Percentiles rank a stretch among this genome's conserved stretches.
These are phyloP conservation scores for Harringtonia lauricola DNA, from an alignment of 2,329 filamentous ascomycete species.

Conservation along the genomic window DNA sequence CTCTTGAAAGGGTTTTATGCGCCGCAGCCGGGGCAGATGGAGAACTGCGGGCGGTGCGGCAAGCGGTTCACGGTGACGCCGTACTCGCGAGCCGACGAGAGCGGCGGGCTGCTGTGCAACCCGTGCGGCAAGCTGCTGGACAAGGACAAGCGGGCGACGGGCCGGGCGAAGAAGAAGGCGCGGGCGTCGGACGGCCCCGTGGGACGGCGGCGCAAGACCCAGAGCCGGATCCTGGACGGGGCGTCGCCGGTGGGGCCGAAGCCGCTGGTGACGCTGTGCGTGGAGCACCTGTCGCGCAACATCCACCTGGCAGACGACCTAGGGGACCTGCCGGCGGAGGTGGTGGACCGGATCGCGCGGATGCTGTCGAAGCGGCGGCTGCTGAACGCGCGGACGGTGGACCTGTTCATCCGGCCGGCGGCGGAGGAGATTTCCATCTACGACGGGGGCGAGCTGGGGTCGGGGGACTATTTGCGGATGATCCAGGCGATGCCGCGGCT, in stretches of 20 bases:
- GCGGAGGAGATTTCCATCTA: slow-evolving; percentile 43
- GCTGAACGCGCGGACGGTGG: slow-evolving; percentile 39
- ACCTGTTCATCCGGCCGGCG: slow-evolving; percentile 43
- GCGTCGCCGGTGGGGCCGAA: slow-evolving; percentile 54
- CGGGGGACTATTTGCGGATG: slow-evolving; percentile 69
- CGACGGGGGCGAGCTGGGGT: slow-evolving; percentile 52
- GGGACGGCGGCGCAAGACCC: slow-evolving; percentile 59
- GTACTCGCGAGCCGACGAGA: slow-evolving; percentile 70
- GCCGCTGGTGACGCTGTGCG: slow-evolving; percentile 51
- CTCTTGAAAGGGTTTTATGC: slow-evolving; percentile 33
- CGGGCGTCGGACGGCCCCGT: slow-evolving; percentile 36
- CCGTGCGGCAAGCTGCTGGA: slow-evolving; percentile 68
- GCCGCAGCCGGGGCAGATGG: slow-evolving; percentile 72
- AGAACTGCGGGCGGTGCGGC: slow-evolving; percentile 74
- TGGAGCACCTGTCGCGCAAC: slow-evolving; percentile 52
- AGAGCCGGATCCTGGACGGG: slow-evolving; percentile 80
- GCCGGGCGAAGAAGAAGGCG: slow-evolving; percentile 32
- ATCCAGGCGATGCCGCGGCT: slow-evolving; percentile 65
- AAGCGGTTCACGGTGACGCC: slow-evolving; percentile 90
- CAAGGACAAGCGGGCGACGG: slow-evolving; percentile 41
- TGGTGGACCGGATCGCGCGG: slow-evolving; percentile 48
- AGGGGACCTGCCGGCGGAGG: slow-evolving; percentile 43
- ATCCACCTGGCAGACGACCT: slow-evolving; percentile 51
- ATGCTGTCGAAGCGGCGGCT: slow-evolving; percentile 50
- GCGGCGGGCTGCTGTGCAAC: slow-evolving; percentile 67